Evolutionary conservation across 345 rosid species (phyloP), one percentile per base, ranked within the genome.

Genomic region (Citrus maxima): DNA sequence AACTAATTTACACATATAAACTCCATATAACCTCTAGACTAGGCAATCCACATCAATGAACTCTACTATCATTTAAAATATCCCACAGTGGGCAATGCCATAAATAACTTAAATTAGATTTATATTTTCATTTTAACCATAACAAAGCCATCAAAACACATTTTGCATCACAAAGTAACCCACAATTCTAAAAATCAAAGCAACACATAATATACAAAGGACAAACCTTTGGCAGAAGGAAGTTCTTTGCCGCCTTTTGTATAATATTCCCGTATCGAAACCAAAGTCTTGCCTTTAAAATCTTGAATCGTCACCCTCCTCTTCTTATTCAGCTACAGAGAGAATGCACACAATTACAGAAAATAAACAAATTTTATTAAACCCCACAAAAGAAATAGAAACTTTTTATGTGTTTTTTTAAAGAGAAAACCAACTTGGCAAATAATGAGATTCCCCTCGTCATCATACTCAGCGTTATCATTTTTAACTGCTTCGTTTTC

Each of bases 261-360:
- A 74, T 88, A 96, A 68, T 86, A 92, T 87, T 96, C 98, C 86
- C 99, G 86, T 4, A 94, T 92, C 0, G 99, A 96, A 46, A 96
- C 88, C 92, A 93, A 87, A 66, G 78, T 80, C 77, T 80, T 94
- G 64, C 99, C 99, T 77, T 77, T 80, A 75, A 96, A 96, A 34
- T 96, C 93, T 83, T 92, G 97, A 80, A 96, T 83, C 3, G 97
- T 89, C 81, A 94, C 98, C 82, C 87, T 96, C 63, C 98, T 89
- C 90, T 88, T 96, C 59, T 87, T 88, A 27, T 93, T 81, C 10
- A 94, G 80, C 98, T 94, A 79, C 59, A 63, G 40, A 73, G 71
- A 21, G 74, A 62, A 35, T 6, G 5, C 37, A 77, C 7, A 9
- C 0, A 38, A 37, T 59, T 18, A 42, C 72, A 35, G 5, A 51